Percentiles rank a stretch among this genome's conserved stretches.
Conservation (phyloP, 2,329 filamentous ascomycete genomes). For the Botrytis fabae region DNA sequence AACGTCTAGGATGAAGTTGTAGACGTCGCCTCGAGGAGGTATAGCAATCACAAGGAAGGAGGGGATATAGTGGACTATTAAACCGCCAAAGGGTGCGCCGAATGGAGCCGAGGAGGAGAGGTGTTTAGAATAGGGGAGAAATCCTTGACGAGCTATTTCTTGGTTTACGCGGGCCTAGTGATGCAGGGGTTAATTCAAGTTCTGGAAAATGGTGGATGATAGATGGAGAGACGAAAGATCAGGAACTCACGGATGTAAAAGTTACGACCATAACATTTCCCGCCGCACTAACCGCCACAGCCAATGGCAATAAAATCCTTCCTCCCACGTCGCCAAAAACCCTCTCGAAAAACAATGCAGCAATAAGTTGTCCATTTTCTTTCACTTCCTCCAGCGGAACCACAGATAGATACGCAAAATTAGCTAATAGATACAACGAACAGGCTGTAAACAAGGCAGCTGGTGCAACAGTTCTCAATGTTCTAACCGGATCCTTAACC, state of each 20-base stretch:
- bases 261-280: conserved; percentile 52
- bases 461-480: conserved; percentile 57
- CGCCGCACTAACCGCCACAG: conserved; percentile 49
- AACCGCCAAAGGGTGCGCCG: conserved; percentile 40
- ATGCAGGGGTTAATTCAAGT: conserved; percentile 18
- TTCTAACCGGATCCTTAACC: conserved; percentile 56
- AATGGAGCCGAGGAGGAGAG: conserved; percentile 38
- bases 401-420: conserved; percentile 61
- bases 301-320: conserved; percentile 47
- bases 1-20: conserved; percentile 44
- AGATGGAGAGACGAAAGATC: neutral
- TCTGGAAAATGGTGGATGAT: too few species aligned
- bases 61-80: conserved; percentile 61
- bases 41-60: conserved; percentile 58
- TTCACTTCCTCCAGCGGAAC: conserved; percentile 57
- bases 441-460: conserved; percentile 54
- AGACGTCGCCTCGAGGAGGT: conserved; percentile 46
- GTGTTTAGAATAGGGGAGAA: conserved; percentile 46
- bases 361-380: conserved; percentile 55
- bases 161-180: conserved; percentile 49
- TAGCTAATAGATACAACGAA: conserved; percentile 57
- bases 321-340: conserved; percentile 48
- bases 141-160: conserved; percentile 50
- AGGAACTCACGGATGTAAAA: conserved; percentile 54
- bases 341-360: conserved; percentile 58